Conservation (phyloP, 2,329 filamentous ascomycete genomes). For the Sporothrix pallida region DNA sequence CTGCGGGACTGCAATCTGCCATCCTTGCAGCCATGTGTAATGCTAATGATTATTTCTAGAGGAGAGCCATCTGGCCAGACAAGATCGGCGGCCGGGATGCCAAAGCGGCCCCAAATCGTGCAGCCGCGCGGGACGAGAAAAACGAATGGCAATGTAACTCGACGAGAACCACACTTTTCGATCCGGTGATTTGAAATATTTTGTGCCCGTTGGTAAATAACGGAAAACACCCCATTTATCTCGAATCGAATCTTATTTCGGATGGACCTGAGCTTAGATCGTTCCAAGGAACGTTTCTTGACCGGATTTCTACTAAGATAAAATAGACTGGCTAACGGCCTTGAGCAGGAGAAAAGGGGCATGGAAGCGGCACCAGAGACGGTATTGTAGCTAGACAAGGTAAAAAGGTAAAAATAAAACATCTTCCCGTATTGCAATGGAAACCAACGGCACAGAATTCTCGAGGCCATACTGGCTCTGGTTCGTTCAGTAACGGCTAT, state of each 20-base stretch:
- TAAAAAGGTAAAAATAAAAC: background rate
- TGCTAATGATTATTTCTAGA: background rate
- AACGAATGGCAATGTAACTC: background rate
- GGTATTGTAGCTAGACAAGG: too few relatives aligned
- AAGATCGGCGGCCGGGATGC: background rate
- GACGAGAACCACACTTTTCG: background rate
- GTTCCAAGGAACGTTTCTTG: background rate
- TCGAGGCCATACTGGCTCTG: background rate
- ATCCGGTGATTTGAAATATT: background rate
- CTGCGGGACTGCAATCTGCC: background rate
- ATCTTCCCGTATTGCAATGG: background rate
- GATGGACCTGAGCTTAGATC: background rate
- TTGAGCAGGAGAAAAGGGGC: background rate
- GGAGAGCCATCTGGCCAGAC: background rate
- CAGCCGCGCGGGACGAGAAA: background rate
- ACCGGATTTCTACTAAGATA: background rate
- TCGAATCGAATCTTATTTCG: background rate
- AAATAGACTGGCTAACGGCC: background rate
- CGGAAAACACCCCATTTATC: too few relatives aligned
- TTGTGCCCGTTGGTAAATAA: background rate
- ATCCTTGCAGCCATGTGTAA: conserved; percentile 19
- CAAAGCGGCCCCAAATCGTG: background rate
- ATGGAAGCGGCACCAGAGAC: background rate
- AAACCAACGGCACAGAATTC: background rate
- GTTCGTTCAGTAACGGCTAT: background rate